phyloP scores from a whole-genome alignment of 139 green algal species.

The Monoraphidium neglectum region DNA sequence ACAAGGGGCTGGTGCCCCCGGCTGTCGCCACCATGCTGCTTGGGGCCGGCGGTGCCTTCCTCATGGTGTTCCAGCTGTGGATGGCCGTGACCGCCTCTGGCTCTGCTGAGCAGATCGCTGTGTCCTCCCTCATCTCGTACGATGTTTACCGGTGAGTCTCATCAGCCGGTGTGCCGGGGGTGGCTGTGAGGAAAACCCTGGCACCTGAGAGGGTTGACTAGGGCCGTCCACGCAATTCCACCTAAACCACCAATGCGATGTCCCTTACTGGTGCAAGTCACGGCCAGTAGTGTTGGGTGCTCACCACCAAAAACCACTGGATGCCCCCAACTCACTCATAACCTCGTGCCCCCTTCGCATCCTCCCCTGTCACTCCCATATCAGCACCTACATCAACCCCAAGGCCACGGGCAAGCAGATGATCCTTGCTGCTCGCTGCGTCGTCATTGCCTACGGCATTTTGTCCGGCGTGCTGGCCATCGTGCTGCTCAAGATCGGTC shows the following conservation, averaged over 20 bases:
- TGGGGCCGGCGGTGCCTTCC: conserved; percentile 79
- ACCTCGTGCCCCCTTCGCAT: too few species aligned
- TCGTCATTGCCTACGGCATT: conserved; percentile 61
- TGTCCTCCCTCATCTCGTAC: conserved; percentile 85
- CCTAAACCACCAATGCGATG: too few species aligned
- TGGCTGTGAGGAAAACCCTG: too few species aligned
- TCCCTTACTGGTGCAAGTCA: too few species aligned
- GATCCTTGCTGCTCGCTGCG: conserved; percentile 64
- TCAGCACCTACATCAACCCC: conserved; percentile 70
- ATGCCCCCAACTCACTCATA: too few species aligned
- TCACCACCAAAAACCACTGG: too few species aligned
- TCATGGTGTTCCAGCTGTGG: conserved; percentile 86
- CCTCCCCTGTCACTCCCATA: too few species aligned
- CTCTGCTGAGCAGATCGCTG: conserved; percentile 89
- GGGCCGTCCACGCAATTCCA: too few species aligned
- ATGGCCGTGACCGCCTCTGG: conserved; percentile 87
- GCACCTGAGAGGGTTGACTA: too few species aligned
- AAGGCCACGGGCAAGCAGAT: conserved; percentile 80
- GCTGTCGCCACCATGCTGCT: conserved; percentile 81
- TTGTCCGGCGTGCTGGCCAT: conserved; percentile 84
- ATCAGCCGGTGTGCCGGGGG: too few species aligned
- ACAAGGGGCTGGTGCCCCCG: conserved; percentile 82
- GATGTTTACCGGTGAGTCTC: conserved; percentile 55
- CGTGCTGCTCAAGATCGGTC: conserved; percentile 75
- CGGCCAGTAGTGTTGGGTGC: too few species aligned